phyloP scores from a whole-genome alignment of 345 rosid species.

The Stellera chamaejasme region DNA sequence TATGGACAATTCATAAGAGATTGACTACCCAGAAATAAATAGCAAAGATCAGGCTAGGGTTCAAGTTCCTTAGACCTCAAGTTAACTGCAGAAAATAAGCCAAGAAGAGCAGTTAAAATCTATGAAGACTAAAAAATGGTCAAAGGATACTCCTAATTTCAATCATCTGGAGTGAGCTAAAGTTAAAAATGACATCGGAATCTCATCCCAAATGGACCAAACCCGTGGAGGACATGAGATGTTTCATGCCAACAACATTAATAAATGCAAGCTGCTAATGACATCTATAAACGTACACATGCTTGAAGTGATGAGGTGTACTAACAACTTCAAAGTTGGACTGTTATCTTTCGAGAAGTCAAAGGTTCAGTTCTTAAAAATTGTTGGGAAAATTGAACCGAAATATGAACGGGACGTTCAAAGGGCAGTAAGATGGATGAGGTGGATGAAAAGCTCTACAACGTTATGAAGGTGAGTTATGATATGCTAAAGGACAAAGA shows the following conservation, averaged over 20 bases:
- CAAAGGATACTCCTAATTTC: not conserved
- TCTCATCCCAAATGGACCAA: not conserved
- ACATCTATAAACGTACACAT: constrained; percentile 10
- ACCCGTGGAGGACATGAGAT: too few species aligned
- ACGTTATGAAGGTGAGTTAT: not conserved
- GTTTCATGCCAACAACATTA: not conserved
- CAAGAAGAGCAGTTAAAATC: not conserved
- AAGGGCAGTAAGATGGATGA: not conserved
- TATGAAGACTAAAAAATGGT: not conserved
- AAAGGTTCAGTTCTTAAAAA: constrained; percentile 8
- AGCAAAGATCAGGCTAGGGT: too few species aligned
- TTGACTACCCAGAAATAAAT: too few species aligned
- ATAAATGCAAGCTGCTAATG: constrained; percentile 16
- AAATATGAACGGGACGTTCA: not conserved
- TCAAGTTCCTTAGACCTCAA: not conserved
- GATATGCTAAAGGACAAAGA: not conserved
- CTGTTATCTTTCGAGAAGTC: constrained; percentile 12
- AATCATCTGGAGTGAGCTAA: not conserved
- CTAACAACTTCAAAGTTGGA: not conserved
- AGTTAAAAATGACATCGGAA: not conserved
- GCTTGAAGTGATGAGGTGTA: constrained; percentile 1
- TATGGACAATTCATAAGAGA: too few species aligned
- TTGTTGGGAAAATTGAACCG: not conserved
- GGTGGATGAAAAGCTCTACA: not conserved
- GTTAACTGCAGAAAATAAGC: not conserved